Percentiles rank a stretch among this genome's conserved stretches.
Conservation (phyloP, 2,329 filamentous ascomycete genomes). For the Botryosphaeria dothidea region DNA sequence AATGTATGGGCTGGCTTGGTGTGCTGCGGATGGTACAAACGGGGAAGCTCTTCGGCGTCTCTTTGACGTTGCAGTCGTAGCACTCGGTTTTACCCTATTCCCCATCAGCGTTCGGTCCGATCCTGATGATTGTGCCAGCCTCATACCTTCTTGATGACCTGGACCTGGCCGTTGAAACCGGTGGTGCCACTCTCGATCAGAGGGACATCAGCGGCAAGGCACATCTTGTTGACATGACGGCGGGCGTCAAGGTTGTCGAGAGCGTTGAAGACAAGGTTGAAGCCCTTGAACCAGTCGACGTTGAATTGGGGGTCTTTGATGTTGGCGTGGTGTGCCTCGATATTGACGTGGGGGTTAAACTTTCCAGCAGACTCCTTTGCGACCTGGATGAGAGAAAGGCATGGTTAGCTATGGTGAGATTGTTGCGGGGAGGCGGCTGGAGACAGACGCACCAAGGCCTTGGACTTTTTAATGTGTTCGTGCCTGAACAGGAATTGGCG, state of each 20-base stretch:
- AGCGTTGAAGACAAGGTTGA: slow-evolving; percentile 91
- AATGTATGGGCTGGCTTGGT: slow-evolving; percentile 94
- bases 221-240: slow-evolving; percentile 97
- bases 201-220: slow-evolving; percentile 83
- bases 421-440: background rate
- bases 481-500: slow-evolving; percentile 95
- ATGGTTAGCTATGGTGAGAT: background rate
- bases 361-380: slow-evolving; percentile 87
- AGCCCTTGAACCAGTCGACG: slow-evolving; percentile 82
- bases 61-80: slow-evolving; percentile 92
- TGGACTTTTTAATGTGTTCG: slow-evolving; percentile 97
- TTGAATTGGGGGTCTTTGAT: slow-evolving; percentile 90
- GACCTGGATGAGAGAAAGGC: slow-evolving; percentile 56
- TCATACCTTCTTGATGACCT: slow-evolving; percentile 81
- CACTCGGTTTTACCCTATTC: slow-evolving; percentile 77
- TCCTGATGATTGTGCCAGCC: background rate
- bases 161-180: slow-evolving; percentile 95
- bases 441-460: slow-evolving; percentile 73
- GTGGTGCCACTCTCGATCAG: slow-evolving; percentile 96
- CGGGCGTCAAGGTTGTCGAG: slow-evolving; percentile 93
- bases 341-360: slow-evolving; percentile 86
- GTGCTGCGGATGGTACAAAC: slow-evolving; percentile 98
- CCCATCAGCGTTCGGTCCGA: background rate
- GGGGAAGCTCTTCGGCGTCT: slow-evolving; percentile 87
- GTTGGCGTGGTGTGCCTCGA: slow-evolving; percentile 88